These are phyloP conservation scores for Leucoagaricus sp. DNA, from an alignment of 1,284 basidiomycete species.

Conservation along the genomic window DNA sequence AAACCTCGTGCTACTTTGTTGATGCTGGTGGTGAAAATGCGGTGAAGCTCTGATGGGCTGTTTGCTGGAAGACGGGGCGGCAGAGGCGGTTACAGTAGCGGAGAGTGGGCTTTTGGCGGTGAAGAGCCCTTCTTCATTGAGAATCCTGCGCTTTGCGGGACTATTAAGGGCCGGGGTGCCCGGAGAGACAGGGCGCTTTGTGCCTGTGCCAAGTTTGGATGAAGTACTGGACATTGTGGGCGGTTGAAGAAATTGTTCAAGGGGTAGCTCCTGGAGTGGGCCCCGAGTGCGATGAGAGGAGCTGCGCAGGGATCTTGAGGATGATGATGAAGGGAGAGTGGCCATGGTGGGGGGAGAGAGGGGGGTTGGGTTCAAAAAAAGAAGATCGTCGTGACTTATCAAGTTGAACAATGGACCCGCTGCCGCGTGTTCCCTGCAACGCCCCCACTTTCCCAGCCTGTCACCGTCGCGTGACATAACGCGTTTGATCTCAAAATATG, in stretches of 20 bases:
- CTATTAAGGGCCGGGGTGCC: slow-evolving; percentile 47
- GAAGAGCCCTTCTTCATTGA: slow-evolving; percentile 56
- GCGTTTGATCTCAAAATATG: slow-evolving; percentile 23
- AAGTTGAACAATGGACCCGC: slow-evolving; percentile 25
- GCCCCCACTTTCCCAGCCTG: slow-evolving; percentile 17
- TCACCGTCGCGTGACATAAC: slow-evolving; percentile 39
- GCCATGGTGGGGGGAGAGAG: slow-evolving; percentile 1
- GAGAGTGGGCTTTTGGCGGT: slow-evolving; percentile 32
- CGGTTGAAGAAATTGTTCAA: slow-evolving; percentile 50
- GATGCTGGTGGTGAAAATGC: not conserved
- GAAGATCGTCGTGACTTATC: slow-evolving; percentile 19
- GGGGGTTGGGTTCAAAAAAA: slow-evolving; percentile 3
- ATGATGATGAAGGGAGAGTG: slow-evolving; percentile 16
- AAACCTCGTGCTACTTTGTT: slow-evolving; percentile 31
- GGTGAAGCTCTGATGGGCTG: slow-evolving; percentile 24
- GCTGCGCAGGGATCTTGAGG: slow-evolving; percentile 14
- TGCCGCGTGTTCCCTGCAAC: slow-evolving; percentile 11
- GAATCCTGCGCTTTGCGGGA: slow-evolving; percentile 70
- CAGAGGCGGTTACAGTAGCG: not conserved
- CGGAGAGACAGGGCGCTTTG: slow-evolving; percentile 60
- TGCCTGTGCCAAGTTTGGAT: slow-evolving; percentile 32
- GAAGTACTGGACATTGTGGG: slow-evolving; percentile 26
- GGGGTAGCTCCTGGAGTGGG: slow-evolving; percentile 58
- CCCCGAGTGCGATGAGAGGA: slow-evolving; percentile 29
- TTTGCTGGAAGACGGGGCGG: slow-evolving; percentile 22